Conservation (phyloP, 768 basidiomycete species). For the Podaxis mareebaensis region DNA sequence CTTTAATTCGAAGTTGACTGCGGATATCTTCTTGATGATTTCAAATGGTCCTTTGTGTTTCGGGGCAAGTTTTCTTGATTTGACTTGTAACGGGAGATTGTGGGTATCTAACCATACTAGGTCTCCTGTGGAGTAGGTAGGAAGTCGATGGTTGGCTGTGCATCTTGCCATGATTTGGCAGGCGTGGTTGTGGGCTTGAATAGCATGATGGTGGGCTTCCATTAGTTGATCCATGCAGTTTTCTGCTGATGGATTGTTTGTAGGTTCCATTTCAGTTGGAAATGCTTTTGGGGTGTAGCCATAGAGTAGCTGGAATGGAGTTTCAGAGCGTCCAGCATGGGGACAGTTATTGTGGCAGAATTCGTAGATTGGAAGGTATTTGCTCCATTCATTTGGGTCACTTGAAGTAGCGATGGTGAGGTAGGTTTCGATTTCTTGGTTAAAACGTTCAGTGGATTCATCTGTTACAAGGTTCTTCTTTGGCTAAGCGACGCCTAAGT, state of each 20-base stretch:
- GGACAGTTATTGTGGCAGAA: no score
- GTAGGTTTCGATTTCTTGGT: no score
- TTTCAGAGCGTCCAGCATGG: no score
- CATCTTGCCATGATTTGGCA: not conserved
- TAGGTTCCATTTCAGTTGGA: not conserved
- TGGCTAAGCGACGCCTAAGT: no score
- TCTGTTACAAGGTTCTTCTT: no score
- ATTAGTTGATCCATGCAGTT: accelerated
- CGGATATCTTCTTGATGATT: not conserved
- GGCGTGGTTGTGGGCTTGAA: not conserved
- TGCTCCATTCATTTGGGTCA: no score
- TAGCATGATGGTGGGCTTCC: not conserved
- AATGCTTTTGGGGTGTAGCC: not conserved
- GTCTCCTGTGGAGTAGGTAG: not conserved
- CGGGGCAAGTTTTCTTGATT: not conserved
- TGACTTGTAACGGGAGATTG: not conserved
- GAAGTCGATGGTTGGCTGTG: not conserved
- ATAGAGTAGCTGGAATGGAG: no score
- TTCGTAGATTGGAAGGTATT: no score
- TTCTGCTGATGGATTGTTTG: not conserved
- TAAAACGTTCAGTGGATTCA: no score
- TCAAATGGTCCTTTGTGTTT: not conserved
- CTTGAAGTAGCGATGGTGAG: no score
- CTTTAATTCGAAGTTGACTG: not conserved
- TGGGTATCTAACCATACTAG: not conserved